phyloP scores from a whole-genome alignment of 768 basidiomycete genomes.

The Rhizopogon vinicolor region DNA sequence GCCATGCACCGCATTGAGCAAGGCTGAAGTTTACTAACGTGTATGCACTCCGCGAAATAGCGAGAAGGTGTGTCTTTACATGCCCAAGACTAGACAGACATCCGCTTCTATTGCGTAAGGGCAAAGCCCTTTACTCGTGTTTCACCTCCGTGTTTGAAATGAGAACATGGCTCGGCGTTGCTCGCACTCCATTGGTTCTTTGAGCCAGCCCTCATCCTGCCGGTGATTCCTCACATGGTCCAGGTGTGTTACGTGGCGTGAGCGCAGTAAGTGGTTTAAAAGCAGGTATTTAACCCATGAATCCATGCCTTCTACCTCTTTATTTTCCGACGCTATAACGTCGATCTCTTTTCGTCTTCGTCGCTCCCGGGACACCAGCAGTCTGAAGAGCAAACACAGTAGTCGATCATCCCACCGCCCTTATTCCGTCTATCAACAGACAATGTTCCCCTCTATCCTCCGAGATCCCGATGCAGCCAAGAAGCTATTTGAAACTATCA shows the following conservation, averaged over 20 bases:
- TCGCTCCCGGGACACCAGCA: constrained; percentile 26
- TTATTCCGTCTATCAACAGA: constrained; percentile 46
- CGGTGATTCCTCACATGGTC: constrained; percentile 22
- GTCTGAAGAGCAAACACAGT: constrained; percentile 20
- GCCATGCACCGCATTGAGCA: constrained; percentile 7
- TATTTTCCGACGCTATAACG: constrained; percentile 32
- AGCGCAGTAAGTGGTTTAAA: constrained; percentile 38
- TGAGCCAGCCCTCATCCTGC: constrained; percentile 26
- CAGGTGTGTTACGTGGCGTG: constrained; percentile 35
- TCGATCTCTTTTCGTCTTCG: constrained; percentile 30
- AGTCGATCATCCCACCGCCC: constrained; percentile 30
- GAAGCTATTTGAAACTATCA: constrained; percentile 46
- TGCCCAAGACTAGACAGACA: constrained; percentile 2
- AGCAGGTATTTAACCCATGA: constrained; percentile 24
- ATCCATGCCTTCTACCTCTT: constrained; percentile 33
- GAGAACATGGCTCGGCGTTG: constrained; percentile 23
- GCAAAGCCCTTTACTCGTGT: constrained; percentile 25
- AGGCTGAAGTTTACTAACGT: constrained; percentile 11
- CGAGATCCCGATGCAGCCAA: constrained; percentile 57
- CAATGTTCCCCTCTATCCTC: constrained; percentile 50
- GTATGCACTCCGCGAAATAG: constrained; percentile 10
- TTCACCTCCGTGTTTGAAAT: constrained; percentile 16
- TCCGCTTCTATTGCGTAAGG: constrained; percentile 13
- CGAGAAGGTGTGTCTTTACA: constrained; percentile 4
- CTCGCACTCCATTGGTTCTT: constrained; percentile 18